Base-by-base conservation (phyloP, 148 eudicot species). In the Rhododendron griersonianum region DNA sequence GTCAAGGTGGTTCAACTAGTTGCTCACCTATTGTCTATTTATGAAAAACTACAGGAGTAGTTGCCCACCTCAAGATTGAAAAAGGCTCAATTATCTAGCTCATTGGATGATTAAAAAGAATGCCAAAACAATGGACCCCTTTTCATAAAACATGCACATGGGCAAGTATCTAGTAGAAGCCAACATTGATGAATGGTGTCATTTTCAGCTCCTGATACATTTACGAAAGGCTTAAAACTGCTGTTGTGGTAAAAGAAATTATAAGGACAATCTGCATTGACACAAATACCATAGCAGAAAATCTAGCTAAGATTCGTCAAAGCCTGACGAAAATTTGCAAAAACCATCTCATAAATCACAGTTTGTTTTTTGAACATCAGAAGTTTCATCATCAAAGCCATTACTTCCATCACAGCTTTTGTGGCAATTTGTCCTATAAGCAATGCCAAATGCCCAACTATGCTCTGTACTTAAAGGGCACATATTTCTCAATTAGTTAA, bases 1-100 rank as follows among this genome's bases (percentile, higher is more conserved):
- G 11, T 78, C 69, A 50, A 71, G 55, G 50, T 84, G 69, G 88
- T 79, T 79, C 14, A 78, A 63, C 78, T 48, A 87, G 47, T n/a
- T 67, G 9, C 69, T 28, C 74, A 25, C 33, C 35, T 67, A 67
- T 25, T 25, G 74, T 67, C 74, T 25, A 67, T 2, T 67, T 25
- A 11, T 67, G 28, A 67, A 67, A 10, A 67, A 59, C 65, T 5
- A 19, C 10, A 59, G n/a, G 23, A 67, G 15, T 25, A 67, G 74
- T 67, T 25, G 19, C 82, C 85, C 85, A 30, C 39, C 74, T 53
- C 51, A 57, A 55, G 55, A 33, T 9, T 39, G 63, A 63, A 45
- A 63, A 85, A 30, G 65, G 71, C 55, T 35, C 35, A 83, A 45
- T n/a, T 13, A 80, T 82, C 65, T 11, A 50, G 61, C 47, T 30